Evolutionary conservation across 805 yeast genomes (phyloP).

Genomic region (Monosporozyma servazzii): DNA sequence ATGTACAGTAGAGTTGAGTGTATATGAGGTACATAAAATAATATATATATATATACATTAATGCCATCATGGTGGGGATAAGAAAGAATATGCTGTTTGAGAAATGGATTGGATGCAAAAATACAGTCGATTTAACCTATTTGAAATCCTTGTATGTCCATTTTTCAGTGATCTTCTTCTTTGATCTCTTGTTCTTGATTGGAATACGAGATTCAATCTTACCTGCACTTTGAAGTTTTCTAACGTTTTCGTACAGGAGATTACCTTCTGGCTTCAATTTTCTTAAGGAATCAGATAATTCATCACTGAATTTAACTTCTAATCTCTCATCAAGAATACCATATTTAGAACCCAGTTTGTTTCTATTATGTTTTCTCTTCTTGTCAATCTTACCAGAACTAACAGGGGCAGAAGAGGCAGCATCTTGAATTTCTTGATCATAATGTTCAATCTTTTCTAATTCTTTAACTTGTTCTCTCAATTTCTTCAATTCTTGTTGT

Average conservation of each 20-base stretch:
- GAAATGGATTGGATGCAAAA: neutral
- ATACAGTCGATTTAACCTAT: constrained; percentile 23
- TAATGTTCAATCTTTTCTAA: constrained; percentile 39
- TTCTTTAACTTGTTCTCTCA: constrained; percentile 54
- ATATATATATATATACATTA: neutral
- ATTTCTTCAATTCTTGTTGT: constrained; percentile 45
- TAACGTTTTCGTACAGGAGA: constrained; percentile 71
- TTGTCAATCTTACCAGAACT: constrained; percentile 17
- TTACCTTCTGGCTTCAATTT: constrained; percentile 86
- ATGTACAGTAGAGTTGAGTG: neutral
- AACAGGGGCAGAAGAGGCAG: constrained; percentile 8
- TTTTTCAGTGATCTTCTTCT: constrained; percentile 76
- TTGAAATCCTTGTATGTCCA: constrained; percentile 89
- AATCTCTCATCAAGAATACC: constrained; percentile 39
- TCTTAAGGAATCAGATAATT: constrained; percentile 76
- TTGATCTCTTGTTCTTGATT: constrained; percentile 50
- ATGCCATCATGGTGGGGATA: neutral
- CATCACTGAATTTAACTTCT: constrained; percentile 82
- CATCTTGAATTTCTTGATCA: constrained; percentile 22
- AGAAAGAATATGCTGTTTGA: neutral
- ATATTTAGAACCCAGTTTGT: constrained; percentile 38
- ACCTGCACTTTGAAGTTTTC: constrained; percentile 75
- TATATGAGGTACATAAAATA: neutral
- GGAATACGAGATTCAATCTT: constrained; percentile 77
- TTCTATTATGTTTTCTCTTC: constrained; percentile 29